phyloP scores from a whole-genome alignment of 2,329 filamentous ascomycete genomes.

The Colletotrichum simmondsii region DNA sequence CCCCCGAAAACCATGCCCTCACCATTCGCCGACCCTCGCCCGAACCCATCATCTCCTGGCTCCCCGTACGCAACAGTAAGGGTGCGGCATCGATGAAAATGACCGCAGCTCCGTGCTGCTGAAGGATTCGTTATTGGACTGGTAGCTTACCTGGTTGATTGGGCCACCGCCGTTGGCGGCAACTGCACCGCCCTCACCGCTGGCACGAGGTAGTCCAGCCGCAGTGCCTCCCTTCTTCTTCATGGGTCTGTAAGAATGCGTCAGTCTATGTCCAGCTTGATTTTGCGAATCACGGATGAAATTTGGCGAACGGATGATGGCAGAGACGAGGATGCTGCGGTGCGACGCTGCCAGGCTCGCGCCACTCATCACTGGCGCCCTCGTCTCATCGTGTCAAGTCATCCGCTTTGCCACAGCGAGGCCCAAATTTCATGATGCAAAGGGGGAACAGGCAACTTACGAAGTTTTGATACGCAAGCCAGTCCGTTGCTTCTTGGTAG shows the following conservation, averaged over 20 bases:
- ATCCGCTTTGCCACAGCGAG: not conserved
- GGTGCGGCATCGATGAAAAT: not conserved
- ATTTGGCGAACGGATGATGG: conserved; percentile 28
- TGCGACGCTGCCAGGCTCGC: conserved; percentile 18
- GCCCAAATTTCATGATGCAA: not conserved
- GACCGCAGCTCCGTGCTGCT: not conserved
- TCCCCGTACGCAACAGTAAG: not conserved
- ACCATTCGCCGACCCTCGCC: not conserved
- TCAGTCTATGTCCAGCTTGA: conserved; percentile 5
- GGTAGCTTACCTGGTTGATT: conserved; percentile 63
- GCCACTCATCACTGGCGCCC: conserved; percentile 4
- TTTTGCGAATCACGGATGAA: not conserved
- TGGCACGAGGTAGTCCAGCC: conserved; percentile 74
- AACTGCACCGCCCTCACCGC: conserved; percentile 73
- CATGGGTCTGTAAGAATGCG: conserved; percentile 67
- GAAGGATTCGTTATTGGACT: not conserved
- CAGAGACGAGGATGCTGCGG: conserved; percentile 18
- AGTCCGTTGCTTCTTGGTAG: conserved; percentile 69
- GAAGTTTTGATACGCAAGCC: conserved; percentile 76
- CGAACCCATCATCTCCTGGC: not conserved
- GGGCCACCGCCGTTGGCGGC: conserved; percentile 67
- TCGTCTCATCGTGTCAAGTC: conserved; percentile 19
- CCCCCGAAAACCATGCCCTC: conserved; percentile 10
- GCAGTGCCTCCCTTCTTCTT: conserved; percentile 79
- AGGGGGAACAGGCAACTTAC: conserved; percentile 58